Percentiles rank a stretch among this genome's conserved stretches.
phyloP scores from a whole-genome alignment of 1,139 yeast genomes.

The Debaryomycetaceae sp. region DNA sequence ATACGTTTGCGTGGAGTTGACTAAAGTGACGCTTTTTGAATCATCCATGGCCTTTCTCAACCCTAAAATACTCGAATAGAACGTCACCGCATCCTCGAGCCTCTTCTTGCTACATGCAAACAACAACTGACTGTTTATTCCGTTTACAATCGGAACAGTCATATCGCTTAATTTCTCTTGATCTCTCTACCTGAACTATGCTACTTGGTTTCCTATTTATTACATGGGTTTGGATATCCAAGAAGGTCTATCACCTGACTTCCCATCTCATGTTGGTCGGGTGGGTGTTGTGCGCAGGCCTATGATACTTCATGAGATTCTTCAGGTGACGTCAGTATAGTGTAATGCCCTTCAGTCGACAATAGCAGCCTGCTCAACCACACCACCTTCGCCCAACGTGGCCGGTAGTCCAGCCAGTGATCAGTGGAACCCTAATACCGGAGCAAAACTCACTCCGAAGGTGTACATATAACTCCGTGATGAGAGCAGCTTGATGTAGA shows the following conservation, averaged over 20 bases:
- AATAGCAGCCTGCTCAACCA: background rate
- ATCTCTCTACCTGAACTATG: background rate
- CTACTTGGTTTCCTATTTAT: background rate
- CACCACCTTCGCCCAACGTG: too few relatives aligned
- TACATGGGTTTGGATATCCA: background rate
- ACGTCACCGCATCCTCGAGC: constrained; percentile 36
- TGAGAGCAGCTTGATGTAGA: too few relatives aligned
- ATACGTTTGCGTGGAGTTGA: constrained; percentile 21
- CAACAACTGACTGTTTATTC: constrained; percentile 45
- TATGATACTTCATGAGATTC: background rate
- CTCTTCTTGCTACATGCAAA: constrained; percentile 37
- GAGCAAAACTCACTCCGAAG: too few relatives aligned
- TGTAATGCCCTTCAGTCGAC: background rate
- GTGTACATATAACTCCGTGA: too few relatives aligned
- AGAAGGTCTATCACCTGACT: constrained; percentile 2
- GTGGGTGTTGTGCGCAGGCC: constrained; percentile 6
- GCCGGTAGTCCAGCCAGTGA: too few relatives aligned
- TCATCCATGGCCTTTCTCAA: constrained; percentile 21
- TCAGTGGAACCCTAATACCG: too few relatives aligned
- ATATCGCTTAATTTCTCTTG: constrained; percentile 7
- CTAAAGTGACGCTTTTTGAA: constrained; percentile 23
- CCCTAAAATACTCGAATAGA: constrained; percentile 46
- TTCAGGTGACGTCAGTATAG: background rate
- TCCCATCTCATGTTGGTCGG: constrained; percentile 2
- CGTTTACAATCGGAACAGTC: constrained; percentile 46